Evolutionary conservation across 164 flowering plant species (phyloP), one percentile per base, ranked within the genome.

Genomic region (Vitis rotundifolia): DNA sequence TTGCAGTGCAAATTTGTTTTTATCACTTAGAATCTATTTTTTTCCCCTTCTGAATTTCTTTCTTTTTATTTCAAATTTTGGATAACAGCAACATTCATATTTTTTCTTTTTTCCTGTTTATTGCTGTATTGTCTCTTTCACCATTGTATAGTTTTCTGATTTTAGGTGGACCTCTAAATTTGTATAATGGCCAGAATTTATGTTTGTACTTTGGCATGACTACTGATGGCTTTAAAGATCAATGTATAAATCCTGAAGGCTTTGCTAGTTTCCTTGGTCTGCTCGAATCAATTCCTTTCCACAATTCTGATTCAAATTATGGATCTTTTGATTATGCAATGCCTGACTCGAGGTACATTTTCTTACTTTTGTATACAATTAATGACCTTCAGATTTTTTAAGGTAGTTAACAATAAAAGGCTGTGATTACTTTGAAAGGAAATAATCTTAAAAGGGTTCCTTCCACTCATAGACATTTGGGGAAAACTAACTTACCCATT

Each of bases 241-340:
- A 88, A 63, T 91, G 94, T 74, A 61, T 81, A 71, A 87, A 89
- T 81, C 85, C 91, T 63, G 96, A 89, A 76, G 86, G 84, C 60
- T 85, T 94, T 84, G 83, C 86, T 29, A 84, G 82, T 71, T 86
- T 94, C 79, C 77, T 92, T 79, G 82, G 83, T 77, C 64, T 94
- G 72, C 92, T 94, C 68, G 91, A 84, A 75, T 92, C 97, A 50
- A 82, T 94, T 71, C 97, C 99, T 67, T 83, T 90, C 31, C 82
- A 83, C 69, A 78, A 78, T 79, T 62, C 76, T 69, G 82, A 77
- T 76, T 78, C 82, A 55, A 77, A 80, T 73, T 63, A 85, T 61
- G 89, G 75, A 51, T 75, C 88, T 62, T 76, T 59, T 78, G 94
- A 81, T 63, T 67, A 80, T 72, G 73, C 60, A 49, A 68, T 70